Evolutionary conservation across 108 stramenopile genomes (phyloP), one percentile per base, ranked within the genome.

Genomic region (Epithemia pelagica): DNA sequence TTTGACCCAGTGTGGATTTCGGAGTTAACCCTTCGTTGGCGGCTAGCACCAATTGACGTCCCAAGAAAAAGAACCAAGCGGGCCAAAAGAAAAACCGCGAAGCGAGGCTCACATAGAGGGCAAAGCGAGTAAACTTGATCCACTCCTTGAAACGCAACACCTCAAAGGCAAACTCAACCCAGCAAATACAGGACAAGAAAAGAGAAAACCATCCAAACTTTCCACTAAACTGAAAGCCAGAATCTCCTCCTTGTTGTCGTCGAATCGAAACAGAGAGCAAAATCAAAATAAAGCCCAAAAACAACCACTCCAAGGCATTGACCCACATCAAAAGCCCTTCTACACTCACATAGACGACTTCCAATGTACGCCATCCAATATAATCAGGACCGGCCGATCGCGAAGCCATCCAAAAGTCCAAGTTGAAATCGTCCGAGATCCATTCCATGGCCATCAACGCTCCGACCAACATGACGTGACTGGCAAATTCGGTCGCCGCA

Each of bases 331-430:
- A 37, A 52, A 77, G 46, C 19, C 78, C 65, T 58, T 64, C 1
- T 82, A 83, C 62, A 82, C 82, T 68, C 61, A 66, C 1, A 56
- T 82, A 75, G 32, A 77, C 78, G 67, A 89, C 75, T 76, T 92
- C 87, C 68, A 92, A 59, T 0, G 77, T 64, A 33, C 86, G 66
- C 87, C 90, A 92, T 32, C 90, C 90, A 26, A 76, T 72, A 0
- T 78, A 59, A 68, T 86, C 85, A 52, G 61, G 69, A 28, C 51
- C 29, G 22, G 2, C 54, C n/a, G 26, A 23, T 23, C 25, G 3
- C 15, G 37, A 46, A 3, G 27, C 62, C 0, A 71, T 69, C 90
- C 90, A 92, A 61, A 77, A 69, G 52, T 77, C 67, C 29, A 92
- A 59, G 66, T 92, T 87, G 73, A 86, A 92, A 52, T 79, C 72